Evolutionary conservation across 805 yeast species (phyloP).

Genomic region (Starmerella vaccinii): DNA sequence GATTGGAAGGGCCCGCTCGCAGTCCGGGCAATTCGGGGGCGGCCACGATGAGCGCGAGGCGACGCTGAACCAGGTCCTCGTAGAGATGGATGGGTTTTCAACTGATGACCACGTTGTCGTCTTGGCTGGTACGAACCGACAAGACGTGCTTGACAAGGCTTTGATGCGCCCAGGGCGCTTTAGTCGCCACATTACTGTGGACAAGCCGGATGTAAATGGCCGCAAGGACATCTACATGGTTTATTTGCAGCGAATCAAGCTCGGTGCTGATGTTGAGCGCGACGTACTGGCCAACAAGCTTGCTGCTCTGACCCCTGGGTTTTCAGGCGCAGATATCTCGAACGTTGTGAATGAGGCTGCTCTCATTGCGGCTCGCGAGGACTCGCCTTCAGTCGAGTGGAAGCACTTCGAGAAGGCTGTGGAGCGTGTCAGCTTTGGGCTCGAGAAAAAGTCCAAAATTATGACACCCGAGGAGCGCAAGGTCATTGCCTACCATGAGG

Average conservation of each 20-base stretch:
- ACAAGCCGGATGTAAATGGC: conserved; percentile 90
- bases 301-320: conserved; percentile 95
- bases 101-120: conserved; percentile 89
- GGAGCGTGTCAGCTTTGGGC: conserved; percentile 93
- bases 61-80: conserved; percentile 86
- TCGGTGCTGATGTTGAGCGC: conserved; percentile 36
- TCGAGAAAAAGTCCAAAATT: conserved; percentile 79
- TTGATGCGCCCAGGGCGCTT: conserved; percentile 95
- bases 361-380: conserved; percentile 82
- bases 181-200: conserved; percentile 84
- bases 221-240: conserved; percentile 87
- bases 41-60: conserved; percentile 96
- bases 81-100: conserved; percentile 97
- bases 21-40: conserved; percentile 41
- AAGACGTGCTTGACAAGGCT: conserved; percentile 88
- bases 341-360: conserved; percentile 97
- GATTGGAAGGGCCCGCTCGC: conserved; percentile 85
- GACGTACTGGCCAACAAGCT: conserved; percentile 67
- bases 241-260: conserved; percentile 62
- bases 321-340: conserved; percentile 97
- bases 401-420: conserved; percentile 90
- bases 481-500: conserved; percentile 94
- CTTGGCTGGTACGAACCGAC: conserved; percentile 92
- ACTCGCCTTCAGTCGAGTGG: conserved; percentile 57
- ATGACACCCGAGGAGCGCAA: conserved; percentile 77